Evolutionary conservation across 2,329 filamentous ascomycete species (phyloP).

Genomic region (Amesomyces nigricolor): DNA sequence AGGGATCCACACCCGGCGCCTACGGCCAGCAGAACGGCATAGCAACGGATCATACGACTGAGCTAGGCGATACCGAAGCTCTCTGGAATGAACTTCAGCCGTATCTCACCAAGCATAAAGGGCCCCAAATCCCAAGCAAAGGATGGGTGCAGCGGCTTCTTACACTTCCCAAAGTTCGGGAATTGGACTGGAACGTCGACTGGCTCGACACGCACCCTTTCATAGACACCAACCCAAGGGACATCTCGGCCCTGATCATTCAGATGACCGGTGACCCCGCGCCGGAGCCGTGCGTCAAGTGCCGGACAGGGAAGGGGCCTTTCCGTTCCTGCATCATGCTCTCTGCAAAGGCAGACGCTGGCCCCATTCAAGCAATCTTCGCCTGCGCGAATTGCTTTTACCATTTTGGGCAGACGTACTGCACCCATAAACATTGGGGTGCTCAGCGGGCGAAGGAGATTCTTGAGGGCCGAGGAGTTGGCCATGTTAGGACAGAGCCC

Average conservation of each 20-base stretch:
- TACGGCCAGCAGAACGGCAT: too few relatives aligned
- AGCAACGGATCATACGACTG: too few relatives aligned
- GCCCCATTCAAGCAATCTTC: slow-evolving; percentile 8
- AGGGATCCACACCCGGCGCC: neutral
- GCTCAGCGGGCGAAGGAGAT: slow-evolving; percentile 11
- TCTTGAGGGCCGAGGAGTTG: neutral
- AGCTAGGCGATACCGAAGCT: neutral
- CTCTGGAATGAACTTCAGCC: slow-evolving; percentile 30
- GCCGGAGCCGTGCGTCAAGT: slow-evolving; percentile 25
- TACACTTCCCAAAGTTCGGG: slow-evolving; percentile 26
- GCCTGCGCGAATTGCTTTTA: slow-evolving; percentile 31
- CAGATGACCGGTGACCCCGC: slow-evolving; percentile 31
- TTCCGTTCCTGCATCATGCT: slow-evolving; percentile 31
- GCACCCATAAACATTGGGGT: slow-evolving; percentile 20
- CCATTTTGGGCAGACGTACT: slow-evolving; percentile 24
- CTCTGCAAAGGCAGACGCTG: slow-evolving; percentile 13
- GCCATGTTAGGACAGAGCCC: neutral
- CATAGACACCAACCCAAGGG: slow-evolving; percentile 24
- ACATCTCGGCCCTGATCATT: slow-evolving; percentile 29
- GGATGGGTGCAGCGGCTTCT: slow-evolving; percentile 27
- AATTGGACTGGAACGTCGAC: slow-evolving; percentile 28
- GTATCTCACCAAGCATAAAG: slow-evolving; percentile 20
- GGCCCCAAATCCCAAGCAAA: slow-evolving; percentile 7
- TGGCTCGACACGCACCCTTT: slow-evolving; percentile 22
- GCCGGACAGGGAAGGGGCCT: slow-evolving; percentile 26